Percentiles rank a stretch among this genome's conserved stretches.
Evolutionary conservation across 495 filamentous ascomycete species (phyloP).

Genomic region (Trichoderma gamsii): DNA sequence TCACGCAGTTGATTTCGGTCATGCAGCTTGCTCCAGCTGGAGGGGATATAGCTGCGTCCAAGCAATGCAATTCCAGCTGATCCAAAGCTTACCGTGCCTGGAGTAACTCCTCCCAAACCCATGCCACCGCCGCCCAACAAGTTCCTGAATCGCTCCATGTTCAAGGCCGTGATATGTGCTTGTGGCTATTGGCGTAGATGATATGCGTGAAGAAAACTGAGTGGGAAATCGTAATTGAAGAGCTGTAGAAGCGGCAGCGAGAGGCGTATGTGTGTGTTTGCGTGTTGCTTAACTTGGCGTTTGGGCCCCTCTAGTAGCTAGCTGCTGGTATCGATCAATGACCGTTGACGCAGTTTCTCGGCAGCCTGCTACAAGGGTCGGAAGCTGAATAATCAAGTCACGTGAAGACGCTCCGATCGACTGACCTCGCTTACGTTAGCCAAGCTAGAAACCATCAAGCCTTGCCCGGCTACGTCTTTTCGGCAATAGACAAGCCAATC

Average conservation of each 20-base stretch:
- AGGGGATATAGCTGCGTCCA: neutral
- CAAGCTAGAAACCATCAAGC: neutral
- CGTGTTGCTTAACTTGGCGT: neutral
- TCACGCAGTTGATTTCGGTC: neutral
- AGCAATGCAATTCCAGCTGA: neutral
- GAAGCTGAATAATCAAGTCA: neutral
- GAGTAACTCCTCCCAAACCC: slow-evolving; percentile 14
- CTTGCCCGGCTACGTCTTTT: neutral
- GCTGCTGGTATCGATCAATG: slow-evolving; percentile 6
- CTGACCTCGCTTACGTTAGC: neutral
- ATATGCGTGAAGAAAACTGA: neutral
- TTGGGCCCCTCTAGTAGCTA: slow-evolving; percentile 2
- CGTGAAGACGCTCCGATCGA: neutral
- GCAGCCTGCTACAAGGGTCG: slow-evolving; percentile 9
- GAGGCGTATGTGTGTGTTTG: neutral
- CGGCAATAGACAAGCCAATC: neutral
- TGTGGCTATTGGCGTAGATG: neutral
- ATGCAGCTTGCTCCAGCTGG: neutral
- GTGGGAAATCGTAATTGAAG: neutral
- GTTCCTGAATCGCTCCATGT: slow-evolving; percentile 23
- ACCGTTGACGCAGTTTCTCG: slow-evolving; percentile 7
- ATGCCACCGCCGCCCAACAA: slow-evolving; percentile 6
- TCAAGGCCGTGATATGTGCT: neutral
- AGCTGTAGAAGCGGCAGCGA: neutral
- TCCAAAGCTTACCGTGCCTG: slow-evolving; percentile 11